Evolutionary conservation across 371 early-diverging fungal genomes (phyloP).

Genomic region (Mucor plumbeus): DNA sequence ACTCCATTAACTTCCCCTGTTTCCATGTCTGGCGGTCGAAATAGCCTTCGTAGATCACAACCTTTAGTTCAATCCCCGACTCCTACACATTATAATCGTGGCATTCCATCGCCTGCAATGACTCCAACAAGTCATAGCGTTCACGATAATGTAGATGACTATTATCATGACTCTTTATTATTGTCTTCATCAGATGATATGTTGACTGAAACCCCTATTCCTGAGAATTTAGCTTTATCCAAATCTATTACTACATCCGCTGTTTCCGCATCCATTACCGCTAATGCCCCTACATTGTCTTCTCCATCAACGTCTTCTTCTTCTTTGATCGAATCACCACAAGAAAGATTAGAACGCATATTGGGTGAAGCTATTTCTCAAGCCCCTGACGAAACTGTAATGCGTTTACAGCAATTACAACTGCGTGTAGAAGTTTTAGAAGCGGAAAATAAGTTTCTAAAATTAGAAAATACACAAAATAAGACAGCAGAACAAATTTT

Average conservation of each 20-base stretch:
- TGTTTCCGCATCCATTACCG: background rate
- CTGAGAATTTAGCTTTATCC: slow-evolving; percentile 36
- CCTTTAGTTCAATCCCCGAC: slow-evolving; percentile 23
- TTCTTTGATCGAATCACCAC: slow-evolving; percentile 29
- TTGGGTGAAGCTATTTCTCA: slow-evolving; percentile 44
- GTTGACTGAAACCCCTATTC: slow-evolving; percentile 45
- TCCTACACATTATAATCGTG: slow-evolving; percentile 23
- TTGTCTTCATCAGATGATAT: slow-evolving; percentile 29
- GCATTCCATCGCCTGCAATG: slow-evolving; percentile 47
- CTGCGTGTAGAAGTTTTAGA: slow-evolving; percentile 57
- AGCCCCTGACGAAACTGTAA: slow-evolving; percentile 50
- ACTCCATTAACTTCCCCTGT: slow-evolving; percentile 31
- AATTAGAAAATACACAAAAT: slow-evolving; percentile 54
- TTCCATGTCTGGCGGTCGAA: slow-evolving; percentile 10
- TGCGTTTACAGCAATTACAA: slow-evolving; percentile 57
- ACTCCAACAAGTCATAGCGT: slow-evolving; percentile 40
- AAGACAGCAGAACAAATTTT: slow-evolving; percentile 43
- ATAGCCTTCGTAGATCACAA: slow-evolving; percentile 22
- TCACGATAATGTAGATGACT: slow-evolving; percentile 38
- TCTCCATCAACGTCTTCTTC: slow-evolving; percentile 5
- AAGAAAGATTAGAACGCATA: slow-evolving; percentile 39
- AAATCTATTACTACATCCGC: slow-evolving; percentile 34
- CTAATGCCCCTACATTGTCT: background rate
- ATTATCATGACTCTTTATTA: slow-evolving; percentile 14
- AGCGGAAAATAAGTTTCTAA: slow-evolving; percentile 57